Conservation (phyloP, 495 filamentous ascomycete species). For the Staphylotrichum longicolle region DNA sequence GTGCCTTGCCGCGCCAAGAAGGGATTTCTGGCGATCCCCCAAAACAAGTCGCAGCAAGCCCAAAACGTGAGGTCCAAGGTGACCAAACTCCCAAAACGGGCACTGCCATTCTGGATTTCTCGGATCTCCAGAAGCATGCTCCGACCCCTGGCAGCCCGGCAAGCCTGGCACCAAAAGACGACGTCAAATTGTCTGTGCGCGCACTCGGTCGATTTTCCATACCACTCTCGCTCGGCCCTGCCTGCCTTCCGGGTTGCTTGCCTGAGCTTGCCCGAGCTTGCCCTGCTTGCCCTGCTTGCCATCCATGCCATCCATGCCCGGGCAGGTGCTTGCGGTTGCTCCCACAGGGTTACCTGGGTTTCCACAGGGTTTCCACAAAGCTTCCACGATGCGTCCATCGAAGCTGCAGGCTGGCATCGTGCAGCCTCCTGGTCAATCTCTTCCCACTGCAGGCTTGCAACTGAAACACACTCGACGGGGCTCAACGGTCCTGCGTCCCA, state of each 20-base stretch:
- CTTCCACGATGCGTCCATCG: conserved; percentile 6
- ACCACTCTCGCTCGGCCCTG: not conserved
- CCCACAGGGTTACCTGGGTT: too few species aligned
- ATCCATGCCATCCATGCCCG: too few species aligned
- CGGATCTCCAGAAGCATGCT: conserved; percentile 8
- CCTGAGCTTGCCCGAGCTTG: too few species aligned
- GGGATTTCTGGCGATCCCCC: conserved; percentile 16
- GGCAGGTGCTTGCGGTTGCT: too few species aligned
- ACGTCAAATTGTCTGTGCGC: conserved; percentile 6
- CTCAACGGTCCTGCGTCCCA: conserved; percentile 5
- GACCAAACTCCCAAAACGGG: conserved; percentile 18
- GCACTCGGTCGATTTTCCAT: not conserved
- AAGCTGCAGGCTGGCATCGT: conserved; percentile 9
- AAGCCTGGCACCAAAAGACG: not conserved
- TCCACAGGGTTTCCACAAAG: not conserved
- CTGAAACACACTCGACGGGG: conserved; percentile 15
- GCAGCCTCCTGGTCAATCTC: conserved; percentile 12
- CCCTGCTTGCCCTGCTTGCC: too few species aligned
- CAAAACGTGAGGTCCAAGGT: conserved; percentile 9
- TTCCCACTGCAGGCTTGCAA: not conserved
- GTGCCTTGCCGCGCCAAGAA: conserved; percentile 21
- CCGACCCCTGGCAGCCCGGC: not conserved
- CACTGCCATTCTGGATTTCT: conserved; percentile 10
- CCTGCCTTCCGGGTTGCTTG: not conserved
- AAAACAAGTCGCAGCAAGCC: conserved; percentile 16